Evolutionary conservation across 2,329 filamentous ascomycete genomes (phyloP).

Genomic region (Hymenotorrendiella dingleyae): DNA sequence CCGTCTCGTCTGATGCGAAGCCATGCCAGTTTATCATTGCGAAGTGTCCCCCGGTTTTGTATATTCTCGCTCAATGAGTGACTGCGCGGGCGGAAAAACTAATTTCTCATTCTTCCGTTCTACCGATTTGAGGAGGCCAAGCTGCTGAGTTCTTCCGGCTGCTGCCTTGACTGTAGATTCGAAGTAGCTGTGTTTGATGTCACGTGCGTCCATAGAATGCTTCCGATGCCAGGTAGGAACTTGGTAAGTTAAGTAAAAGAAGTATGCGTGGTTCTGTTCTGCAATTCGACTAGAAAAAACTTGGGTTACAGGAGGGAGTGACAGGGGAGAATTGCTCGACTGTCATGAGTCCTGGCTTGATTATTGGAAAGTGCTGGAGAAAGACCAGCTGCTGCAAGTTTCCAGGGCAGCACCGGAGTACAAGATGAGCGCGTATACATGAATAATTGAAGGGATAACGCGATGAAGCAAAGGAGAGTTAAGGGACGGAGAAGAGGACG

Average conservation of each 20-base stretch:
- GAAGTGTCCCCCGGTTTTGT: conserved; percentile 21
- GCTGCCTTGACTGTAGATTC: conserved; percentile 26
- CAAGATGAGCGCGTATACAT: too few species aligned
- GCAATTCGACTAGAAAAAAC: too few species aligned
- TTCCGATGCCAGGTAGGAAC: conserved; percentile 18
- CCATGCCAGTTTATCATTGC: conserved; percentile 29
- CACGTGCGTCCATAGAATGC: conserved; percentile 30
- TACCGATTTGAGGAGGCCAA: conserved; percentile 29
- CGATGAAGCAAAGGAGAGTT: too few species aligned
- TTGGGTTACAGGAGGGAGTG: too few species aligned
- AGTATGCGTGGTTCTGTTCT: too few species aligned
- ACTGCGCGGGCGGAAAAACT: conserved; percentile 17
- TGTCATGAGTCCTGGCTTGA: too few species aligned
- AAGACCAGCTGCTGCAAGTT: too few species aligned
- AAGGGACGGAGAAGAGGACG: too few species aligned
- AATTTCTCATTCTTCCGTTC: conserved; percentile 23
- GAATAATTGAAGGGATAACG: too few species aligned
- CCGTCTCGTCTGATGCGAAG: conserved; percentile 27
- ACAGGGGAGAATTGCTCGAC: too few species aligned
- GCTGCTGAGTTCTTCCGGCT: conserved; percentile 25
- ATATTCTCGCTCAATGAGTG: conserved; percentile 16
- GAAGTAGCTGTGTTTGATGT: conserved; percentile 30
- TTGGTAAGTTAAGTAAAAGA: background rate
- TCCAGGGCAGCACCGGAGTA: too few species aligned
- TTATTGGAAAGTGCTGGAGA: too few species aligned